Evolutionary conservation across 441 rosid species (phyloP), one percentile per base, ranked within the genome.

Genomic region (Pelargonium cotyledonis): DNA sequence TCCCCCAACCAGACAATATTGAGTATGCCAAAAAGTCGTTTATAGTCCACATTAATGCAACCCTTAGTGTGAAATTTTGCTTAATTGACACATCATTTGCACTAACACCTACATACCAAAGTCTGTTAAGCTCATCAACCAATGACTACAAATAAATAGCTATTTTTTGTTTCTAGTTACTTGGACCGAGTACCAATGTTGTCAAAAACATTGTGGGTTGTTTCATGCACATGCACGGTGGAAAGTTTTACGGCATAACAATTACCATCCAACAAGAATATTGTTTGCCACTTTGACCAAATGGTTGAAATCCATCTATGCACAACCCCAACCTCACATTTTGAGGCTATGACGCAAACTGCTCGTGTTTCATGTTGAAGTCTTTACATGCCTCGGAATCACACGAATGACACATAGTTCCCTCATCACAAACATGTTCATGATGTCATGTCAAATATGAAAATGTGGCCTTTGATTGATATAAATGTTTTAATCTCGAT

Each of bases 151-250:
- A 67, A 26, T 55, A 73, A 1, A 73, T 51, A 63, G 73, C 76
- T 18, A 76, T 79, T 16, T 70, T n/a, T 16, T 70, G 47, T 5
- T 55, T 26, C 4, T 26, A 70, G 8, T 31, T 3, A 3, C 57
- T 38, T 1, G 35, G 23, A 5, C 71, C 43, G 0, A 0, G 65
- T 0, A 75, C 62, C 2, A 75, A 9, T 10, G 68, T 19, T 3
- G 63, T 19, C 15, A 63, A 61, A 11, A 71, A 3, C 2, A 41
- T n/a, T 12, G 40, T 63, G 1, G 49, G 2, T 6, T 21, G 11
- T 16, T 78, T 75, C 72, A 71, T 67, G 7, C 72, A 65, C 53
- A 70, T 53, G 70, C 47, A 73, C 5, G 75, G 77, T 0, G 71
- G 49, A 0, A 72, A 12, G 12, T 75, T 78, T 14, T 78, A 78